These are phyloP conservation scores for Oryza coarctata DNA, from an alignment of 176 grass and related monocot species.

Conservation along the genomic window DNA sequence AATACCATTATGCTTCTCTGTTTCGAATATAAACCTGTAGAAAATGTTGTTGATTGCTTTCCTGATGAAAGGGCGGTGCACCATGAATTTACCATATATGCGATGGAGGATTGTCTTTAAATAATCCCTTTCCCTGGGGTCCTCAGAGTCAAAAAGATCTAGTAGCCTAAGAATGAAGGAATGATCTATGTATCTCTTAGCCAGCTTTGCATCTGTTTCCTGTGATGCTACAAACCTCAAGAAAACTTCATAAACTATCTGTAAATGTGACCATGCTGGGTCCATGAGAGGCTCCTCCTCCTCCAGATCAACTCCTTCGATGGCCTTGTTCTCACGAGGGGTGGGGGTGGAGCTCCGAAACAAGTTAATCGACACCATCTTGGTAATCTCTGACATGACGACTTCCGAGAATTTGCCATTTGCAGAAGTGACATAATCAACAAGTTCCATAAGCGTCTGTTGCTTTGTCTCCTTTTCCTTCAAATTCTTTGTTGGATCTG, in stretches of 20 bases:
- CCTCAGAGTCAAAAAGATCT: slow-evolving; percentile 96
- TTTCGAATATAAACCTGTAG: slow-evolving; percentile 94
- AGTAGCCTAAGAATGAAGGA: slow-evolving; percentile 90
- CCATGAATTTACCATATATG: slow-evolving; percentile 99
- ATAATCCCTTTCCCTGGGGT: slow-evolving; percentile 96
- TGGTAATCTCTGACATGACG: slow-evolving; percentile 76
- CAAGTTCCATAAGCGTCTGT: slow-evolving; percentile 76
- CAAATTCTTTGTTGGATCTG: slow-evolving; percentile 67
- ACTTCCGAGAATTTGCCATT: slow-evolving; percentile 74
- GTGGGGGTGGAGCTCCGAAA: slow-evolving; percentile 70
- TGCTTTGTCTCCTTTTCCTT: slow-evolving; percentile 94
- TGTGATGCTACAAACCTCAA: slow-evolving; percentile 84
- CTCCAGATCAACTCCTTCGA: slow-evolving; percentile 84
- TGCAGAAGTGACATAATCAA: slow-evolving; percentile 76
- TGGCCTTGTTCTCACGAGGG: slow-evolving; percentile 72
- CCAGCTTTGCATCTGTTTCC: slow-evolving; percentile 89
- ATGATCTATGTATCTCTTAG: slow-evolving; percentile 97
- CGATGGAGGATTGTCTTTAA: slow-evolving; percentile 93
- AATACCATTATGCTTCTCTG: slow-evolving; percentile 87
- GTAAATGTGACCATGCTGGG: slow-evolving; percentile 86
- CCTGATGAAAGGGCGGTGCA: slow-evolving; percentile 94
- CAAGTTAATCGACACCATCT: slow-evolving; percentile 77
- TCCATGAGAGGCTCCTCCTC: slow-evolving; percentile 98
- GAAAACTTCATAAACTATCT: slow-evolving; percentile 87
- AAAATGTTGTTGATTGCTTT: slow-evolving; percentile 99